phyloP scores from a whole-genome alignment of 2,329 filamentous ascomycete genomes.

The Grosmannia clavigera region DNA sequence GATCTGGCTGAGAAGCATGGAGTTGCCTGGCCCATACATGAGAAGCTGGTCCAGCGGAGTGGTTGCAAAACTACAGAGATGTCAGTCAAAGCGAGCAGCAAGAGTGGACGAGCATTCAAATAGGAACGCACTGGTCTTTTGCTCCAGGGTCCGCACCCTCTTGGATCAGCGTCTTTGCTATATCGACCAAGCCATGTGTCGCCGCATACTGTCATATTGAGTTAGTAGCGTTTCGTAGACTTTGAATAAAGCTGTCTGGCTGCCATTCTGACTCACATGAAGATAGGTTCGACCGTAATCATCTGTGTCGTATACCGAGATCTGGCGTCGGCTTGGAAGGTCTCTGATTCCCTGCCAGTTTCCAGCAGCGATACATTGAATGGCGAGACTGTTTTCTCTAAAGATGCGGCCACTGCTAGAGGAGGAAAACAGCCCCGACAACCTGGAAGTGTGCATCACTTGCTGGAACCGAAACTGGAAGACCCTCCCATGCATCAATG shows the following conservation, averaged over 20 bases:
- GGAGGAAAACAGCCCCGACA: background rate
- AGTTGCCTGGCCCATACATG: too few relatives aligned
- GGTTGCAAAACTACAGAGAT: too few relatives aligned
- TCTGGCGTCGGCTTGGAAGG: background rate
- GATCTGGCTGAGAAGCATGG: too few relatives aligned
- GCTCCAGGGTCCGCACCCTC: background rate
- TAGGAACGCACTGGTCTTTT: background rate
- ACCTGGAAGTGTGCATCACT: background rate
- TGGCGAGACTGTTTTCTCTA: background rate
- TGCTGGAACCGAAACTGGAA: background rate
- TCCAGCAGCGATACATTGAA: background rate
- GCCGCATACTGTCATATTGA: background rate
- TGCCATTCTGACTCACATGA: background rate
- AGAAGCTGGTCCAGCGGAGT: too few relatives aligned
- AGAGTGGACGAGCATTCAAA: too few relatives aligned
- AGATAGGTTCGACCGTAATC: background rate
- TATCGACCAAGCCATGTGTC: background rate
- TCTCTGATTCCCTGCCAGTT: background rate
- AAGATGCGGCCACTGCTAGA: background rate
- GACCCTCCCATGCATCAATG: background rate
- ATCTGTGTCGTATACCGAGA: background rate
- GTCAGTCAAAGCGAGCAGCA: too few relatives aligned
- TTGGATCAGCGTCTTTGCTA: background rate
- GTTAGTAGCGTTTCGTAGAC: background rate
- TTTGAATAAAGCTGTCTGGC: background rate